Base-by-base conservation (phyloP, 176 grass and related monocot species). In the Puya raimondii region DNA sequence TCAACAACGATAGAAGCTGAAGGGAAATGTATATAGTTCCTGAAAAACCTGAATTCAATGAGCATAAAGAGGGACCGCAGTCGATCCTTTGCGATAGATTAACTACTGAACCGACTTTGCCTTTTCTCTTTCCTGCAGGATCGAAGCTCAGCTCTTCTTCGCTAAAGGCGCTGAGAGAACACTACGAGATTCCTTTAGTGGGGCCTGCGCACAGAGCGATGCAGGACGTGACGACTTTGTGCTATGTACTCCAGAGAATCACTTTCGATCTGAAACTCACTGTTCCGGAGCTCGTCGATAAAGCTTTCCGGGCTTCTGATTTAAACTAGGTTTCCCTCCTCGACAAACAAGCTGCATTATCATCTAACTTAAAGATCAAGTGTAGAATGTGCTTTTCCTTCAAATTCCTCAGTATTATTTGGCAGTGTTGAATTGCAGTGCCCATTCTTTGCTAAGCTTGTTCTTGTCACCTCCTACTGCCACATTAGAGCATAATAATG, bases 171-270 rank as follows among this genome's bases (percentile, higher is more conserved):
- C 65, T 96, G 14, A 57, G 80, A 23, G 5, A 84, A 53, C 71
- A 81, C 76, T 91, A 86, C 47, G 51, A 76, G 1, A 91, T 91
- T 63, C 1, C 0, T 75, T 52, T 69, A 17, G 4, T 69, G 9
- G 82, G 53, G 17, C 20, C 51, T 63, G 18, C 82, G 7, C 89
- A 97, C 68, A 83, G 89, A 90, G 93, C 89, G 49, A 90, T 97
- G 93, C 50, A 23, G 59, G 89, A 97, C 72, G 89, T 92, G 70
- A 79, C 25, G 23, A 48, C 57, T 42, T 64, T 90, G 64, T 80
- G 79, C 66, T 64, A 81, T 9, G 78, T 97, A 53, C 66, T 85
- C 49, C 84, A 80, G 75, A 86, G 79, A 65, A 76, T 83, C 25
- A 82, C 74, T 67, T 77, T 63, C 79, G 73, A 85, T 49, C 70